A percentile compares a stretch with the other conserved stretches of the same genome.
Evolutionary conservation across 2,329 filamentous ascomycete species (phyloP).

Genomic region (Ophiostoma piceae): DNA sequence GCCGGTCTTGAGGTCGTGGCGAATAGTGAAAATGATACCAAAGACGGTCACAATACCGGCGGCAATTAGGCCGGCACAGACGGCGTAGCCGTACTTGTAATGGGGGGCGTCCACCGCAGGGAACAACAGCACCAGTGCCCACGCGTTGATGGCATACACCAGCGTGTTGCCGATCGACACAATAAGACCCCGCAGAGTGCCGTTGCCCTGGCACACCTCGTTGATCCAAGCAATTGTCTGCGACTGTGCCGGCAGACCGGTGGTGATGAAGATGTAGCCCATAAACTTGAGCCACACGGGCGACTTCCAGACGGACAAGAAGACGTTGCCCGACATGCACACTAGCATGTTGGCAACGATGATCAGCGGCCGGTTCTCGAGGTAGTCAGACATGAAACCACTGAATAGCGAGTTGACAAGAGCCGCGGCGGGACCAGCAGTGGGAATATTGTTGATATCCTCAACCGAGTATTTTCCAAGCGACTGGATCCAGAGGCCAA

Average conservation of each 20-base stretch:
- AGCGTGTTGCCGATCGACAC: conserved; percentile 1
- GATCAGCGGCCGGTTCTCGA: neutral
- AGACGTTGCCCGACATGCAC: neutral
- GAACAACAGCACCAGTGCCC: neutral
- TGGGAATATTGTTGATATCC: conserved; percentile 1
- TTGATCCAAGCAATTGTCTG: neutral
- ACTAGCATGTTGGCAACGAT: neutral
- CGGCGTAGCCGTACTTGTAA: neutral
- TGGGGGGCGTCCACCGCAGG: neutral
- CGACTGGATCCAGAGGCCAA: neutral
- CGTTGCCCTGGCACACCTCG: neutral
- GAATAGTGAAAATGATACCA: neutral
- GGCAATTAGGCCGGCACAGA: neutral
- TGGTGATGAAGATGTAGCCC: neutral
- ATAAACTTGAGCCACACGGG: neutral
- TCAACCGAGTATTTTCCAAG: neutral
- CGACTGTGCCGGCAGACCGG: neutral
- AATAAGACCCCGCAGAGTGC: neutral
- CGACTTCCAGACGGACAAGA: neutral
- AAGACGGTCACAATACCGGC: neutral
- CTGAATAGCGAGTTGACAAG: neutral
- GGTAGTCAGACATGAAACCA: neutral
- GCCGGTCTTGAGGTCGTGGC: neutral
- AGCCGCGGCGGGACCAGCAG: neutral
- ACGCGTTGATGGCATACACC: conserved; percentile 1